Evolutionary conservation across 805 yeast genomes (phyloP).

Genomic region (Candida chilensis): DNA sequence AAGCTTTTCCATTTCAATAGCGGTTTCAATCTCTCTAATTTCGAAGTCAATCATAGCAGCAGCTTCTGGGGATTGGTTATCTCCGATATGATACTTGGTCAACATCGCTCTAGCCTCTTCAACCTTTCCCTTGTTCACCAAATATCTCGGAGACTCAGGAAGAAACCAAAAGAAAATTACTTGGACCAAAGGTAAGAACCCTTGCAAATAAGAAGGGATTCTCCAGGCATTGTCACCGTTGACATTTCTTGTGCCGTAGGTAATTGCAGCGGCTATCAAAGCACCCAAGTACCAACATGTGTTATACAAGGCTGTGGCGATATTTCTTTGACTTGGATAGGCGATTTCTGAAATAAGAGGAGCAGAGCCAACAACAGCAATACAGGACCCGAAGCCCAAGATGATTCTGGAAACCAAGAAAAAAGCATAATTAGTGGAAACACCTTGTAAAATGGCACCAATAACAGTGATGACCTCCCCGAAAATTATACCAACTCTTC

Average conservation of each 20-base stretch:
- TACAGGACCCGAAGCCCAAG: too few species aligned
- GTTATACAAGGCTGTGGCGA: conserved; percentile 36
- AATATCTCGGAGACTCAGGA: conserved; percentile 74
- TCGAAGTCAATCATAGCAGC: conserved; percentile 23
- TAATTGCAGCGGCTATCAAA: conserved; percentile 41
- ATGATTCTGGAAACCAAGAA: conserved; percentile 22
- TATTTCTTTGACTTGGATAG: conserved; percentile 34
- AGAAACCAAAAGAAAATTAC: conserved; percentile 19
- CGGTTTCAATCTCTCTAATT: conserved; percentile 25
- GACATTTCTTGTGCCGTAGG: conserved; percentile 43
- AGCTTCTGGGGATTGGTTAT: conserved; percentile 14
- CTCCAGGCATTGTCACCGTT: conserved; percentile 37
- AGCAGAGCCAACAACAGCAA: conserved; percentile 41
- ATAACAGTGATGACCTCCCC: conserved; percentile 50
- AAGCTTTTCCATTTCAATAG: conserved; percentile 28
- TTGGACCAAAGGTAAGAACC: conserved; percentile 34
- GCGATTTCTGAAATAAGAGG: conserved; percentile 40
- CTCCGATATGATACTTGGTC: conserved; percentile 24
- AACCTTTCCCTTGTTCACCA: conserved; percentile 44
- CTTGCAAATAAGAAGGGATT: conserved; percentile 45
- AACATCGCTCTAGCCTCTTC: conserved; percentile 40
- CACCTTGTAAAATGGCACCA: conserved; percentile 50
- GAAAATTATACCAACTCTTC: conserved; percentile 41
- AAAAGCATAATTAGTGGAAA: conserved; percentile 28
- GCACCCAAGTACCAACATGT: conserved; percentile 47